Percentiles rank a stretch among this genome's conserved stretches.
phyloP scores from a whole-genome alignment of 2,329 filamentous ascomycete genomes.

The Colletotrichum sp. region DNA sequence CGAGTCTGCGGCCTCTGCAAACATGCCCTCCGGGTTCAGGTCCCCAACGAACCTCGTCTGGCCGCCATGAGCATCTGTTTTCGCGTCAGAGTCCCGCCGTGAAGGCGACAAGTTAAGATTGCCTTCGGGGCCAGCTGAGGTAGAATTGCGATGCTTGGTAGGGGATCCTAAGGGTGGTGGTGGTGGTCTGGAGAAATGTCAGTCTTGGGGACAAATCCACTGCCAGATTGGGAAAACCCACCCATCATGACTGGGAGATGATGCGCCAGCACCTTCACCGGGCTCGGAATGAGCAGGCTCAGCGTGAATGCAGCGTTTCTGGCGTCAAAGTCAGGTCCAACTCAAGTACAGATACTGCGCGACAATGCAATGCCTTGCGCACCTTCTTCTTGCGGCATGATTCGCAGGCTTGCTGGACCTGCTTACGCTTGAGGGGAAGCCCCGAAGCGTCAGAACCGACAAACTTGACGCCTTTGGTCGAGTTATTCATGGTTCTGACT shows the following conservation, averaged over 20 bases:
- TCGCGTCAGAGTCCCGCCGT: neutral
- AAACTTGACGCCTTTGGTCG: conserved; percentile 52
- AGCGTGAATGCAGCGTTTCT: conserved; percentile 51
- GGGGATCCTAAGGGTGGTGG: neutral
- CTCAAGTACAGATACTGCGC: neutral
- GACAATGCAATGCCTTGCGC: neutral
- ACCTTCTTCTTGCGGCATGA: conserved; percentile 62
- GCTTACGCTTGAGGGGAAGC: conserved; percentile 63
- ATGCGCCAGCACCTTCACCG: neutral
- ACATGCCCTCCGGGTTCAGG: conserved; percentile 64
- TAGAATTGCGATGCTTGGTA: neutral
- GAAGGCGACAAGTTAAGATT: neutral
- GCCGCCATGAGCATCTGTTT: conserved; percentile 1
- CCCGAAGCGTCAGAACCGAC: conserved; percentile 59
- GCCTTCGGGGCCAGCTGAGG: neutral
- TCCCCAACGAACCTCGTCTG: conserved; percentile 59
- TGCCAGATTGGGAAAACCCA: conserved; percentile 18
- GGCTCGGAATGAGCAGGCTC: conserved; percentile 26
- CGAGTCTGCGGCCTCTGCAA: conserved; percentile 57
- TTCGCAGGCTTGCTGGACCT: conserved; percentile 63
- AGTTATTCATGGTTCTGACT: conserved; percentile 16
- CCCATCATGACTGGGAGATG: neutral
- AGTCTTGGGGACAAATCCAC: neutral
- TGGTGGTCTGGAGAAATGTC: neutral
- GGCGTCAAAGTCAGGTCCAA: neutral